These are phyloP conservation scores for Penicillium paradoxum DNA, from an alignment of 495 filamentous ascomycete genomes.

Conservation along the genomic window DNA sequence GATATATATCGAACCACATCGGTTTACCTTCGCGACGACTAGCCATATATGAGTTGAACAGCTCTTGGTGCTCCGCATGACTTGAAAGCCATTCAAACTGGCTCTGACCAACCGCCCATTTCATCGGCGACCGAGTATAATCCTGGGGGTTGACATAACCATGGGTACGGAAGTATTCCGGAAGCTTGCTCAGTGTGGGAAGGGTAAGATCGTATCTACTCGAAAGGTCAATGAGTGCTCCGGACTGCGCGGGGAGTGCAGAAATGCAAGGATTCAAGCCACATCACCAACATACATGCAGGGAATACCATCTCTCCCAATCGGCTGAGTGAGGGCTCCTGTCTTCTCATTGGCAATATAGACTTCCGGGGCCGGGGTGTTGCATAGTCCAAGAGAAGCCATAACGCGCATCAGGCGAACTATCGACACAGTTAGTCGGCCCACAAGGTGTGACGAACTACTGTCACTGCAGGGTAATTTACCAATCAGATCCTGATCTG, in stretches of 20 bases:
- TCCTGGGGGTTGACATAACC: conserved; percentile 30
- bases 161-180: conserved; percentile 29
- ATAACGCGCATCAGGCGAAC: conserved; percentile 41
- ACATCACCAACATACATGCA: conserved; percentile 32
- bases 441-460: not conserved
- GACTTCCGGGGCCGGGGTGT: conserved; percentile 16
- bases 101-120: conserved; percentile 37
- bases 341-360: conserved; percentile 34
- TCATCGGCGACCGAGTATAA: conserved; percentile 34
- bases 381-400: conserved; percentile 30
- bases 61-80: conserved; percentile 24
- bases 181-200: conserved; percentile 32
- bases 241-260: too few relatives aligned
- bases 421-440: conserved; percentile 8
- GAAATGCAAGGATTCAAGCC: not conserved
- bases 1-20: conserved; percentile 38
- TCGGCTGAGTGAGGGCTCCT: conserved; percentile 27
- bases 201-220: conserved; percentile 36
- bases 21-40: conserved; percentile 31
- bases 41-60: conserved; percentile 41
- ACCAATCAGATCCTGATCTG: conserved; percentile 32
- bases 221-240: not conserved
- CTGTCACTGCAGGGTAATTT: not conserved
- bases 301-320: conserved; percentile 33
- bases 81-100: conserved; percentile 40